phyloP scores from a whole-genome alignment of 768 basidiomycete genomes.

The Lactarius sanguifluus region DNA sequence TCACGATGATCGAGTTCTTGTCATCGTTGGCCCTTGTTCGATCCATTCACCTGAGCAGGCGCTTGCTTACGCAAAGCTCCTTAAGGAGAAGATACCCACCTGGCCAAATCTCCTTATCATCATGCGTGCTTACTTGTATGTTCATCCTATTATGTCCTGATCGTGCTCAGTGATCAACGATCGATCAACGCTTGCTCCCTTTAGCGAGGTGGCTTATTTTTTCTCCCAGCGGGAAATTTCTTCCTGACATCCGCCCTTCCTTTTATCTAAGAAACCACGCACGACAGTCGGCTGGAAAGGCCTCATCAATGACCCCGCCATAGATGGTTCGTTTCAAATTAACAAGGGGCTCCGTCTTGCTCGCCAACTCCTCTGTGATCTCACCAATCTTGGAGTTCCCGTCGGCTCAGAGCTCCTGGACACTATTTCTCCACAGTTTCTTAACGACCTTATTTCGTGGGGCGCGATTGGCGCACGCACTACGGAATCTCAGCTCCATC shows the following conservation, averaged over 20 bases:
- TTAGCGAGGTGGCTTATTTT: conserved; percentile 41
- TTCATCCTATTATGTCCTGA: conserved; percentile 31
- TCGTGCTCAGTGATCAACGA: conserved; percentile 30
- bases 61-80: conserved; percentile 72
- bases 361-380: conserved; percentile 85
- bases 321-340: conserved; percentile 93
- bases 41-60: conserved; percentile 91
- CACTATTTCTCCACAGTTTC: conserved; percentile 79
- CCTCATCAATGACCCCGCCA: conserved; percentile 90
- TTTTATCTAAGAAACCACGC: conserved; percentile 72
- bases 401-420: conserved; percentile 95
- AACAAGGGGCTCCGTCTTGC: conserved; percentile 94
- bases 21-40: conserved; percentile 94
- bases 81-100: conserved; percentile 62
- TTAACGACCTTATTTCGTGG: conserved; percentile 84
- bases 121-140: conserved; percentile 97
- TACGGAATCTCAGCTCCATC: conserved; percentile 95
- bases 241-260: neutral
- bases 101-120: conserved; percentile 83
- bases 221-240: neutral
- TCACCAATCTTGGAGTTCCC: conserved; percentile 86
- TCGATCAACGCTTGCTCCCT: conserved; percentile 38
- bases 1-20: conserved; percentile 80
- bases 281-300: conserved; percentile 99
- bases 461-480: conserved; percentile 97